A percentile compares a stretch with the other conserved stretches of the same genome.
Conservation (phyloP, 257 asterid genomes). For the Rubia yunnanensis region DNA sequence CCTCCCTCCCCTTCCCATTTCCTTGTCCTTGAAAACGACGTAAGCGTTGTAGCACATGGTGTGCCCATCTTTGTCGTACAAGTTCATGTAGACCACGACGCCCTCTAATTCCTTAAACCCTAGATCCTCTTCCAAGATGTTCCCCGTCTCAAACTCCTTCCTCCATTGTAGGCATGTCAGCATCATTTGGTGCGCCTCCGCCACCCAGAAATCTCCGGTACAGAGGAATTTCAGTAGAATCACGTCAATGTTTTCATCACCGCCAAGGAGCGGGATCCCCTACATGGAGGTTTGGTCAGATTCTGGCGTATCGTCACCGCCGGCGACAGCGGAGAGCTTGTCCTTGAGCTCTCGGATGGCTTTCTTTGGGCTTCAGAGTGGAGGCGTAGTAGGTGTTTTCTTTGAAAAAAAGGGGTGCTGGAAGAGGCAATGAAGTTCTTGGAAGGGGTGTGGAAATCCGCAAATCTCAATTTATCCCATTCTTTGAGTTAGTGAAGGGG, state of each 20-base stretch:
- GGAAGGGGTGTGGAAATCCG: too few species aligned
- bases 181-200: constrained; percentile 56
- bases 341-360: constrained; percentile 60
- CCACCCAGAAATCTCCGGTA: constrained; percentile 66
- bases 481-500: too few species aligned
- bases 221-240: constrained; percentile 75
- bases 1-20: too few species aligned
- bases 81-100: constrained; percentile 66
- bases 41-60: constrained; percentile 91
- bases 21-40: constrained; percentile 65
- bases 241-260: constrained; percentile 61
- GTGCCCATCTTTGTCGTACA: constrained; percentile 48
- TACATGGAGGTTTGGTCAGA: constrained; percentile 36
- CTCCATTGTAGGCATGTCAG: constrained; percentile 55
- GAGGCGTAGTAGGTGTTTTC: constrained; percentile 79
- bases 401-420: constrained; percentile 62
- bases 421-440: constrained; percentile 52
- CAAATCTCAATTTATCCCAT: too few species aligned
- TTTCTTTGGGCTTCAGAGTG: constrained; percentile 43
- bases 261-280: constrained; percentile 48
- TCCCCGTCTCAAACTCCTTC: constrained; percentile 54
- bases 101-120: constrained; percentile 86
- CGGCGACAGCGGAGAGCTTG: constrained; percentile 33
- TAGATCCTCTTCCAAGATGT: constrained; percentile 57
- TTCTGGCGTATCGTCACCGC: constrained; percentile 18